A percentile compares a stretch with the other conserved stretches of the same genome.
phyloP scores from a whole-genome alignment of 2,329 filamentous ascomycete species.

The Botrytis aclada region DNA sequence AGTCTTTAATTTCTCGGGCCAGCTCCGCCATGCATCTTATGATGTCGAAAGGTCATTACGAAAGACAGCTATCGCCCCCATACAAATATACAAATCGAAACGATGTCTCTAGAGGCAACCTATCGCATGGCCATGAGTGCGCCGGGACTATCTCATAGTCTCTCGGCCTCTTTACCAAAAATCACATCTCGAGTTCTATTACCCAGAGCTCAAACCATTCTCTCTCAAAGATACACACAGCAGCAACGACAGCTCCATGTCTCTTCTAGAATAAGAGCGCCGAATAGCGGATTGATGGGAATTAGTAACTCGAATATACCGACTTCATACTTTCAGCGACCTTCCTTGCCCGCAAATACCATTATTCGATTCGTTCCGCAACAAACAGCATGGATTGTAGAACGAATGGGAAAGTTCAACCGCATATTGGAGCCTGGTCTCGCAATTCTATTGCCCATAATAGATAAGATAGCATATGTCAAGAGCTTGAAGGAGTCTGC shows the following conservation, averaged over 20 bases:
- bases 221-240: constrained; percentile 26
- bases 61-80: background rate
- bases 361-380: constrained; percentile 97
- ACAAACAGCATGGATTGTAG: constrained; percentile 98
- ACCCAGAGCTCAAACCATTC: constrained; percentile 26
- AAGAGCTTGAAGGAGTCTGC: constrained; percentile 95
- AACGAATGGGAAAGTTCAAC: constrained; percentile 98
- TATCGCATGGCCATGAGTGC: constrained; percentile 29
- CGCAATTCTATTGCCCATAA: constrained; percentile 80
- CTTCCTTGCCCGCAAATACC: constrained; percentile 83
- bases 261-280: constrained; percentile 28
- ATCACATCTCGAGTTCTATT: constrained; percentile 25
- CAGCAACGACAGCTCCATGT: constrained; percentile 34
- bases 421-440: constrained; percentile 89
- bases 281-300: constrained; percentile 34
- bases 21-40: background rate
- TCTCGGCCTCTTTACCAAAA: constrained; percentile 21
- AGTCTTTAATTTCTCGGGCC: constrained; percentile 5
- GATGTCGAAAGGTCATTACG: constrained; percentile 4
- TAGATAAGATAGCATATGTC: constrained; percentile 96
- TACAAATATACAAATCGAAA: background rate
- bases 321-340: constrained; percentile 76
- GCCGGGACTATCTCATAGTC: constrained; percentile 27
- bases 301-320: constrained; percentile 45
- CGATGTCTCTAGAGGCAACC: constrained; percentile 30